phyloP scores from a whole-genome alignment of 176 grass and related monocot genomes.

The Carex cristatella region DNA sequence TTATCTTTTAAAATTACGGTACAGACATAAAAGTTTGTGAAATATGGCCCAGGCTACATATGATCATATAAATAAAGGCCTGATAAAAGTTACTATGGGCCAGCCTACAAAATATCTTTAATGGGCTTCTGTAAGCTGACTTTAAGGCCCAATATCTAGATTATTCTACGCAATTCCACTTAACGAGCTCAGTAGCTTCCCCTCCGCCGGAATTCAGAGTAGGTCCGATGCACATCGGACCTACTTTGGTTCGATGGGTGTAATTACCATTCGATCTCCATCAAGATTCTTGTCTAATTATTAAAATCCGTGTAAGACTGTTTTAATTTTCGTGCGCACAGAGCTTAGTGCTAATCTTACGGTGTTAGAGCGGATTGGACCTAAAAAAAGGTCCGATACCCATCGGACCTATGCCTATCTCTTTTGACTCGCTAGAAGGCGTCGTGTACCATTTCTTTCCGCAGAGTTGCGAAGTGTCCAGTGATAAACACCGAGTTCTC shows the following conservation, averaged over 20 bases:
- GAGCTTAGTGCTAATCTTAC: too few species aligned
- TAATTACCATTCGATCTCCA: too few species aligned
- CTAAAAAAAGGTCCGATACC: too few species aligned
- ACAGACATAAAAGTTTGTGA: not conserved
- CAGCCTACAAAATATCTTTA: not conserved
- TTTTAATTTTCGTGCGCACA: too few species aligned
- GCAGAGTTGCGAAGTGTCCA: not conserved
- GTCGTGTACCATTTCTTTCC: not conserved
- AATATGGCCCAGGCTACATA: not conserved
- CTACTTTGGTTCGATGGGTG: too few species aligned
- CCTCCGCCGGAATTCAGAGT: not conserved
- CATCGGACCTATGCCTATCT: too few species aligned
- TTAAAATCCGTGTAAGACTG: too few species aligned
- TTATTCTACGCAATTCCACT: slow-evolving; percentile 19
- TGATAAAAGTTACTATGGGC: not conserved
- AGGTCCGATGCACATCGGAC: too few species aligned
- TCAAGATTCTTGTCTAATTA: too few species aligned
- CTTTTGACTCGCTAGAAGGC: not conserved
- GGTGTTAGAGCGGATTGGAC: too few species aligned
- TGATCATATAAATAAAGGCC: not conserved
- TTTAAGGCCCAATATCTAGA: slow-evolving; percentile 11
- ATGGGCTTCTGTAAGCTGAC: not conserved
- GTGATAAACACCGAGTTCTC: not conserved
- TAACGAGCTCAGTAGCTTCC: not conserved
- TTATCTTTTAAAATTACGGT: too few species aligned